phyloP scores from a whole-genome alignment of 768 basidiomycete species.

The Pleurotus giganteus region DNA sequence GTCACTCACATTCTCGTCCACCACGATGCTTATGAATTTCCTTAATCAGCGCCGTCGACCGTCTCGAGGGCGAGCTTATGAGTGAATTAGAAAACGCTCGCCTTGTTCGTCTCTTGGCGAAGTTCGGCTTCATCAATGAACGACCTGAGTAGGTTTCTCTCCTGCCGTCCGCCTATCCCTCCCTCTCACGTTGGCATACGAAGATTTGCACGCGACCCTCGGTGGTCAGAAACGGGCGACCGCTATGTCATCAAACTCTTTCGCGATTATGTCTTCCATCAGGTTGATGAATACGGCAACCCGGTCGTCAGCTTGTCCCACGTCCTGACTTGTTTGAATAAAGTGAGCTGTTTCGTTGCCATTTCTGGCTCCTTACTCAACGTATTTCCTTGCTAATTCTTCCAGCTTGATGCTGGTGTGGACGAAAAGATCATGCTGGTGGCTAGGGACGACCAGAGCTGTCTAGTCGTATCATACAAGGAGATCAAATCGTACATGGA shows the following conservation, averaged over 20 bases:
- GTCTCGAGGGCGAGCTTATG: conserved; percentile 78
- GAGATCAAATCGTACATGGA: conserved; percentile 87
- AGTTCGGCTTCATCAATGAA: conserved; percentile 98
- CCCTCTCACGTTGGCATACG: neutral
- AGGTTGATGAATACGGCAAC: conserved; percentile 86
- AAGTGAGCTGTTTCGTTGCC: too few relatives aligned
- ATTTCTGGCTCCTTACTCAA: conserved; percentile 10
- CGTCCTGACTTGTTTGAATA: conserved; percentile 91
- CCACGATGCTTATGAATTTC: neutral
- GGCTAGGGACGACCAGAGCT: conserved; percentile 93
- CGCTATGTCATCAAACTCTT: conserved; percentile 98
- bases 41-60: conserved; percentile 65
- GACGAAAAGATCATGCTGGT: conserved; percentile 96
- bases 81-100: conserved; percentile 93
- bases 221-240: conserved; percentile 99
- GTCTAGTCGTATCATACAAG: conserved; percentile 89
- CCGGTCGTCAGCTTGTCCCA: conserved; percentile 90
- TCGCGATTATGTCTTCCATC: conserved; percentile 97
- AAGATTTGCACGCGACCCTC: conserved; percentile 91
- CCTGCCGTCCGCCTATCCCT: neutral
- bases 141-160: conserved; percentile 81
- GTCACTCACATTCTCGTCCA: neutral
- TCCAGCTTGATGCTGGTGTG: conserved; percentile 85
- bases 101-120: conserved; percentile 83
- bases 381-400: neutral